Percentiles rank a stretch among this genome's conserved stretches.
phyloP scores from a whole-genome alignment of 164 flowering plant genomes.

The Vitis rupestris region DNA sequence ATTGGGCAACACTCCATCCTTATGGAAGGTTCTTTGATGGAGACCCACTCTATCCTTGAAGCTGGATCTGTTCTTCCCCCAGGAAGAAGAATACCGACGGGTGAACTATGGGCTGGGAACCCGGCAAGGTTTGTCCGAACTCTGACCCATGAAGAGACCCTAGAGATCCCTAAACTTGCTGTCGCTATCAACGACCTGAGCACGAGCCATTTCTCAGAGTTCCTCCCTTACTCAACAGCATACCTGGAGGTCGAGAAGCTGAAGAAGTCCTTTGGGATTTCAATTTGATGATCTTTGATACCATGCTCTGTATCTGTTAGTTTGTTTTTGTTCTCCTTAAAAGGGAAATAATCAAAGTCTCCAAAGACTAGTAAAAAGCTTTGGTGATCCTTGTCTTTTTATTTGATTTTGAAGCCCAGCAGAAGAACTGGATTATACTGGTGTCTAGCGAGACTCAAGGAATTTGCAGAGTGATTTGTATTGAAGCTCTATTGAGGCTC shows the following conservation, averaged over 20 bases:
- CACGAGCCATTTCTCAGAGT: constrained; percentile 73
- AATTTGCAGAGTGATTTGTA: not conserved
- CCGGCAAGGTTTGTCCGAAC: constrained; percentile 91
- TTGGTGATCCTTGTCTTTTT: constrained; percentile 16
- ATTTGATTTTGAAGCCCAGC: constrained; percentile 12
- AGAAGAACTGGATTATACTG: constrained; percentile 1
- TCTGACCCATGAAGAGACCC: constrained; percentile 77
- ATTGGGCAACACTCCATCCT: constrained; percentile 92
- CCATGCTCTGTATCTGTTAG: constrained; percentile 3
- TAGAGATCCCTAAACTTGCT: constrained; percentile 90
- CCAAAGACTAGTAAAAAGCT: constrained; percentile 11
- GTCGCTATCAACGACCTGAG: constrained; percentile 90
- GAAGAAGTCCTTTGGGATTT: constrained; percentile 69
- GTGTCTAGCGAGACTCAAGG: not conserved
- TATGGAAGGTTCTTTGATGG: constrained; percentile 97
- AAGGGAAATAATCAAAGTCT: constrained; percentile 27
- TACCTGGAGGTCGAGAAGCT: constrained; percentile 98
- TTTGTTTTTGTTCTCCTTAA: constrained; percentile 5
- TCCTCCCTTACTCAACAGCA: constrained; percentile 84
- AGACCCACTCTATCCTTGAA: constrained; percentile 92
- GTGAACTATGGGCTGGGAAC: constrained; percentile 98
- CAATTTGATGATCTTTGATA: constrained; percentile 39
- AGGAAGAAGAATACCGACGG: constrained; percentile 88
- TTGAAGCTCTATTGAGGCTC: not conserved
- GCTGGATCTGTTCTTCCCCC: constrained; percentile 97